Base-by-base conservation (phyloP, 2,329 filamentous ascomycete species). In the Cercospora canescens region DNA sequence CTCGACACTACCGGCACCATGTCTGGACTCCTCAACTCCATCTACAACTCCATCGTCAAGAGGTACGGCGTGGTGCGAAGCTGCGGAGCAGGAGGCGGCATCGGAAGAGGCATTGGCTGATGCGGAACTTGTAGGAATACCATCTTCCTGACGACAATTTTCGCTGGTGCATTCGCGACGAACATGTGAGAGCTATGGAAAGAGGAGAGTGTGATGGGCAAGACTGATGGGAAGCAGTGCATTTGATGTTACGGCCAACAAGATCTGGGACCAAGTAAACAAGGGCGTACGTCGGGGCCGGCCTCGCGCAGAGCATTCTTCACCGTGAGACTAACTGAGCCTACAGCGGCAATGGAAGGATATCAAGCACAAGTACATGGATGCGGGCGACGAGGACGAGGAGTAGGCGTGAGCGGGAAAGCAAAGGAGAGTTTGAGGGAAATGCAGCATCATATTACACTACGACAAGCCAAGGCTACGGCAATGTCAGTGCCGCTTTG, bases 331-430 rank as follows among this genome's bases (percentile, higher is more conserved):
- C 77, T 78, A 69, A 79, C 71, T 28, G 0, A n/a, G 3, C n/a
- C 11, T 21, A 74, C 78, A 98, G 94, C 93, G 94, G 78, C 94
- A 97, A 96, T 98, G 95, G 95, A 97, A 97, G 88, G 95, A 99
- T 81, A 97, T 99, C 85, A 94, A 96, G 84, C 84, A 89, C 81
- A 90, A 87, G 82, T 99, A 97, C 82, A 81, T 96, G 76, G 83
- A 75, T 52, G 67, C 71, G 37, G 69, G 65, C 64, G 72, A 48
- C 9, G 63, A 70, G n/a, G 78, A 91, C 82, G 85, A 85, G 64
- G 89, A 91, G 63, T 71, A 73, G 63, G 28, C 50, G 71, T 89
- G 89, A 71, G 26, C 12, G 37, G 21, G 64, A 55, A 39, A 41
- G 30, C 64, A 35, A 57, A 24, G n/a, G 54, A 21, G 39, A 55